Evolutionary conservation across 2,329 filamentous ascomycete species (phyloP), one percentile per base, ranked within the genome.

Genomic region (Fusarium cicatricum): DNA sequence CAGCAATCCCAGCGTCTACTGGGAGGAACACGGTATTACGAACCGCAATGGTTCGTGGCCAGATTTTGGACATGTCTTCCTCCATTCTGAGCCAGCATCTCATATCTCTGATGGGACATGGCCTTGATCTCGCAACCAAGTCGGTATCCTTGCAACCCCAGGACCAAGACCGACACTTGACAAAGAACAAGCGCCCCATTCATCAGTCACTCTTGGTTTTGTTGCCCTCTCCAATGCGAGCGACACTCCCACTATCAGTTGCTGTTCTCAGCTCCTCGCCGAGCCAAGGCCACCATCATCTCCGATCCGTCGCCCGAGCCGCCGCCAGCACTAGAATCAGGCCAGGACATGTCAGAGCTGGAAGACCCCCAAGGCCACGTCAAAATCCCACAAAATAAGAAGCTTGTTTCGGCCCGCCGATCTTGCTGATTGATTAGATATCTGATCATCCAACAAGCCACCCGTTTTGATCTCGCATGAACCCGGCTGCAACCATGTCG

Each of bases 21-120:
- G 10, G 28, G 12, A 9, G 12, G 12, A 32, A 36, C 4, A 15
- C 21, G 2, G n/a, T 19, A 16, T 28, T 3, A 19, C 15, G 32
- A 46, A 29, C 14, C 33, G 4, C 17, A n/a, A 58, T 11, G 41
- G 44, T 51, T 39, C 29, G 10, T 4, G 9, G 17, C 5, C 17
- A 12, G 15, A 21, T 15, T 15, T 14, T 11, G 11, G 26, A n/a
- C 11, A 16, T 15, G 32, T 19, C 31, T 12, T 11, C 19, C 19
- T 12, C 14, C 26, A 23, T 15, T 21, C 11, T 4, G 29, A 38
- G 37, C 11, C 9, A 23, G 15, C 21, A 34, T 43, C 7, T 42
- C 36, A 8, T 43, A 17, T 41, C 28, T 34, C 9, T 21, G 83
- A 85, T 38, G 36, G 19, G 23, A 26, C 9, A 21, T 21, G 4